Percentiles rank a stretch among this genome's conserved stretches.
phyloP scores from a whole-genome alignment of 225 moss, liverwort and hornwort genomes.

The Antitrichia curtipendula region DNA sequence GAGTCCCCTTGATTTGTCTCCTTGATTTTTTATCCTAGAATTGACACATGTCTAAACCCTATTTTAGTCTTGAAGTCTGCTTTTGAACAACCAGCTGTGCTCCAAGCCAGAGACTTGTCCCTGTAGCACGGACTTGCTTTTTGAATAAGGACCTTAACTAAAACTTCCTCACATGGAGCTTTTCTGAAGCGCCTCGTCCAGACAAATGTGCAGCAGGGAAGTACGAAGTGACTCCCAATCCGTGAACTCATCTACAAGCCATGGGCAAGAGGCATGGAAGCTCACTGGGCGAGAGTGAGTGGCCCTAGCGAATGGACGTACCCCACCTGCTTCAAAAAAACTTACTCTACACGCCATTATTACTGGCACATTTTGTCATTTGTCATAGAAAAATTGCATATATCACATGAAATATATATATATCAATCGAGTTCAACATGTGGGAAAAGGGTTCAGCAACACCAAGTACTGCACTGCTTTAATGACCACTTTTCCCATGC shows the following conservation, averaged over 20 bases:
- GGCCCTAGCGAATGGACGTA: neutral
- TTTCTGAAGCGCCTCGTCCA: neutral
- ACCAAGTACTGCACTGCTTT: neutral
- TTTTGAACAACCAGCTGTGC: neutral
- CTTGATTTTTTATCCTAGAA: neutral
- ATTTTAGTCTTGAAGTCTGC: neutral
- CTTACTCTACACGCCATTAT: neutral
- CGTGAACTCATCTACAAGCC: neutral
- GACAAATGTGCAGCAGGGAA: neutral
- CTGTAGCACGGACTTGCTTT: neutral
- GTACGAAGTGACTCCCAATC: neutral
- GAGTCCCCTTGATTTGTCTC: too few relatives aligned
- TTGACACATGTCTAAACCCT: neutral
- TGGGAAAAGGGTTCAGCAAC: neutral
- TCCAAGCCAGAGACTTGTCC: neutral
- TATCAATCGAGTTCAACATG: neutral
- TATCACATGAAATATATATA: neutral
- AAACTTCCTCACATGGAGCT: neutral
- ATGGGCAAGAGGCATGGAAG: neutral
- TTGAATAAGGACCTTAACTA: neutral
- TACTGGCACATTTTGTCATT: neutral
- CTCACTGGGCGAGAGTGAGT: neutral
- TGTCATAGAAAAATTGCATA: neutral
- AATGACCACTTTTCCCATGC: neutral
- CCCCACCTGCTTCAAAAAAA: too few relatives aligned